These are phyloP conservation scores for Dryas octopetala DNA, from an alignment of 306 rosid species.

Conservation along the genomic window DNA sequence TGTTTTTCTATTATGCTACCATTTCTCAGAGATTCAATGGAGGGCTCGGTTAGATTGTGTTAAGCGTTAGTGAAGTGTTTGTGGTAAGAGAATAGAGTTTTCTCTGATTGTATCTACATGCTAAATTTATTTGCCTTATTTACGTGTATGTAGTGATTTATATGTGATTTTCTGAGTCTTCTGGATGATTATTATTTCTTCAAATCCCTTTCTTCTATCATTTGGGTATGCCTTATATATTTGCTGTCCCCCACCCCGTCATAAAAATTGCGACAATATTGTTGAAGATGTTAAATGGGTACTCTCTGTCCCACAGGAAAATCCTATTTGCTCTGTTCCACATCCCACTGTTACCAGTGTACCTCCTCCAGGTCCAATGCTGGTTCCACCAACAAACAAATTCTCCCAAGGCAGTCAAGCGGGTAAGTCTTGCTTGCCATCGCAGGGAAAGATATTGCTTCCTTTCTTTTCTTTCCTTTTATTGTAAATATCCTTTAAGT, in stretches of 20 bases:
- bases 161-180: neutral
- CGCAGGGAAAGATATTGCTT: neutral
- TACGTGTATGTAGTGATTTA: neutral
- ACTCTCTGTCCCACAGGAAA: constrained; percentile 42
- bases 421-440: constrained; percentile 57
- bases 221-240: neutral
- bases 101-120: neutral
- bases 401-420: constrained; percentile 37
- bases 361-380: constrained; percentile 33
- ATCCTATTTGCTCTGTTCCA: constrained; percentile 32
- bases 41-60: neutral
- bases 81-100: neutral
- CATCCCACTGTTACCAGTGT: constrained; percentile 25
- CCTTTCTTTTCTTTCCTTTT: neutral
- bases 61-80: neutral
- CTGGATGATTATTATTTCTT: neutral
- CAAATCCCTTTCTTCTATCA: neutral
- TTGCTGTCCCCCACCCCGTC: no score
- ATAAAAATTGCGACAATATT: neutral
- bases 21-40: neutral
- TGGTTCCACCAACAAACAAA: constrained; percentile 35
- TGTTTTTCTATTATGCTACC: neutral
- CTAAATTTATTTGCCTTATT: neutral
- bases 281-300: constrained; percentile 12
- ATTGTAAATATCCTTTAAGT: no score